Evolutionary conservation across 805 yeast species (phyloP).

Genomic region (Starmerella apicola): DNA sequence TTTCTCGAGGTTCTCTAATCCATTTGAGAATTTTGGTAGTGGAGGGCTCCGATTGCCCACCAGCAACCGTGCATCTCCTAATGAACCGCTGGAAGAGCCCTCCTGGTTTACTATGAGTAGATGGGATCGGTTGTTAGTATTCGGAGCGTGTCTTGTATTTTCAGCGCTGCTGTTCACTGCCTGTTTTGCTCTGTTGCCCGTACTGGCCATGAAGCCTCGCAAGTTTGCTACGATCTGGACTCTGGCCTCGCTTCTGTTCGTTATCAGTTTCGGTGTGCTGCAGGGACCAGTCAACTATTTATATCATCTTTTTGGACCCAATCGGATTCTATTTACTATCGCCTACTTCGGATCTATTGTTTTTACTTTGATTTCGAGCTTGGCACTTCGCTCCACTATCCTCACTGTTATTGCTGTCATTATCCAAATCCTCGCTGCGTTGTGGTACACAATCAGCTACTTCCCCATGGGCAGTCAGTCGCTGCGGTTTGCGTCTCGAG

Average conservation of each 20-base stretch:
- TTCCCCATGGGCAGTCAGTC: constrained; percentile 93
- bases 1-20: constrained; percentile 22
- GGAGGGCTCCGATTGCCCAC: constrained; percentile 22
- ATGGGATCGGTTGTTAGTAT: constrained; percentile 69
- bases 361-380: constrained; percentile 66
- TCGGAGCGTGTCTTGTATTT: constrained; percentile 62
- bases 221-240: constrained; percentile 85
- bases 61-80: constrained; percentile 18
- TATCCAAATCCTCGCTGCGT: constrained; percentile 71
- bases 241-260: constrained; percentile 76
- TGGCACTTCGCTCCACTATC: constrained; percentile 56
- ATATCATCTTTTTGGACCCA: constrained; percentile 59
- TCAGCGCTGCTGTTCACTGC: constrained; percentile 70
- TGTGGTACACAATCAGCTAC: constrained; percentile 81
- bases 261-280: constrained; percentile 75
- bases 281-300: constrained; percentile 85
- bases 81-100: constrained; percentile 28
- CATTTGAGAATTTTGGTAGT: constrained; percentile 20
- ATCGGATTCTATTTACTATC: constrained; percentile 65
- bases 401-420: constrained; percentile 65
- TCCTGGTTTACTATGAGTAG: constrained; percentile 39
- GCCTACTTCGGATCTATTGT: constrained; percentile 73
- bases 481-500: constrained; percentile 40
- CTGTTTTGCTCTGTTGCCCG: constrained; percentile 77
- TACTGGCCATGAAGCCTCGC: constrained; percentile 75